These are phyloP conservation scores for Alternaria ventricosa DNA, from an alignment of 2,329 filamentous ascomycete genomes.

Conservation along the genomic window DNA sequence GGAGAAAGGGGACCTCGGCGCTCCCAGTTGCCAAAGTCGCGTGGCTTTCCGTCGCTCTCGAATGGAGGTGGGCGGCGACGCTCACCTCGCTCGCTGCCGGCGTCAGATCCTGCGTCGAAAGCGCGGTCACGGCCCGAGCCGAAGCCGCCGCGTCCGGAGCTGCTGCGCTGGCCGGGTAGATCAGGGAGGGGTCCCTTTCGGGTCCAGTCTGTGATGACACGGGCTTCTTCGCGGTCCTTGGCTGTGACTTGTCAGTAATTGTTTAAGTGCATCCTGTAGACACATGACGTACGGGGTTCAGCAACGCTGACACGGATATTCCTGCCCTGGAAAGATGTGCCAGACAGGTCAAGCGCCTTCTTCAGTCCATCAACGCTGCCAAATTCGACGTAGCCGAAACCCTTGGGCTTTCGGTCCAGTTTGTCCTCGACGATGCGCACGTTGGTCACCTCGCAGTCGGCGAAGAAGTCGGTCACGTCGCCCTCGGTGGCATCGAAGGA, in stretches of 20 bases:
- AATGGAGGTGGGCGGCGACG: conserved; percentile 69
- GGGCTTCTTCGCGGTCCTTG: conserved; percentile 81
- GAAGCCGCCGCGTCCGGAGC: conserved; percentile 55
- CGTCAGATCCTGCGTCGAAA: conserved; percentile 60
- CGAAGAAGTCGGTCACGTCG: conserved; percentile 85
- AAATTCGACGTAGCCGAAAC: conserved; percentile 98
- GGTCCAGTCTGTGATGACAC: conserved; percentile 89
- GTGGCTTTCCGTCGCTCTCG: conserved; percentile 74
- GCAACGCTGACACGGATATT: conserved; percentile 93
- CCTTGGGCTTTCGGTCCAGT: conserved; percentile 90
- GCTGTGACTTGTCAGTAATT: conserved; percentile 60
- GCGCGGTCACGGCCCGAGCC: conserved; percentile 53
- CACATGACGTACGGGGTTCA: conserved; percentile 81
- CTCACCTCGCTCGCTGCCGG: conserved; percentile 68
- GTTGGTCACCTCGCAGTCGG: conserved; percentile 82
- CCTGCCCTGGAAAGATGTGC: conserved; percentile 82
- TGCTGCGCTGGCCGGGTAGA: conserved; percentile 65
- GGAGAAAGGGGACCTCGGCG: conserved; percentile 90
- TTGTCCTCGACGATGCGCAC: conserved; percentile 98
- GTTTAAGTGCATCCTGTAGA: not conserved
- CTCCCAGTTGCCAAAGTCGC: conserved; percentile 91
- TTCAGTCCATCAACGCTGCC: conserved; percentile 85
- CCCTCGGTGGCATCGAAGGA: conserved; percentile 90
- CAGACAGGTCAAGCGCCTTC: conserved; percentile 84
- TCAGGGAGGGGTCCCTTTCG: conserved; percentile 89